Base-by-base conservation (phyloP, 1,139 yeast genomes). In the Geotrichum citri-aurantii region DNA sequence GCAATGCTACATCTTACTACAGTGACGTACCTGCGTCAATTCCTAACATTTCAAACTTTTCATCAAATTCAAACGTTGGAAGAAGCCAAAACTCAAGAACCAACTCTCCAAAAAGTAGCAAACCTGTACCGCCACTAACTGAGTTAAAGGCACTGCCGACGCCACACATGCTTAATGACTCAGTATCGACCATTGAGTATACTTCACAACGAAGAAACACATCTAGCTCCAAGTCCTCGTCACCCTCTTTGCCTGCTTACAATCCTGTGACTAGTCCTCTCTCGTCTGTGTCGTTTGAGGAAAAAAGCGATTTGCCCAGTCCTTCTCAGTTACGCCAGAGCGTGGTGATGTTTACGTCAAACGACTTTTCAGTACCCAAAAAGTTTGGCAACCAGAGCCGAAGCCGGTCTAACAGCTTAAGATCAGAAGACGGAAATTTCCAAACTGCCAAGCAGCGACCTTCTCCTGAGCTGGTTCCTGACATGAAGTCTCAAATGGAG, bases 301-400 rank as follows among this genome's bases (percentile, higher is more conserved):
- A 37, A 14, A 50, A 61, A 19, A 58, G 60, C 21, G 62, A 62
- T n/a, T 56, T 71, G 42, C 74, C 74, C n/a, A 65, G 69, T 27
- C 74, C 75, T 7, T 67, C 67, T 42, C 69, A 65, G 46, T 58
- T 72, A 48, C 65, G 74, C 26, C 62, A 66, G 54, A 66, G 70
- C 56, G 68, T 69, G 23, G 66, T 64, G 19, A 52, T 68, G 58
- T 64, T 66, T 61, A 58, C 69, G 27, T 65, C 67, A n/a, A 61
- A 68, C 37, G 72, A 69, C 57, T 71, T 69, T 61, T 67, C 69
- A 10, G 73, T 73, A 1, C 71, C 70, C n/a, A 65, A 65, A 57
- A 69, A 69, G 61, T 71, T 61, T 51, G 57, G 47, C 26, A 54
- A 44, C 49, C 24, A 44, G 23, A 31, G 54, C 24, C 46, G 55